These are phyloP conservation scores for Huntiella decipiens DNA, from an alignment of 2,329 filamentous ascomycete genomes.

Conservation along the genomic window DNA sequence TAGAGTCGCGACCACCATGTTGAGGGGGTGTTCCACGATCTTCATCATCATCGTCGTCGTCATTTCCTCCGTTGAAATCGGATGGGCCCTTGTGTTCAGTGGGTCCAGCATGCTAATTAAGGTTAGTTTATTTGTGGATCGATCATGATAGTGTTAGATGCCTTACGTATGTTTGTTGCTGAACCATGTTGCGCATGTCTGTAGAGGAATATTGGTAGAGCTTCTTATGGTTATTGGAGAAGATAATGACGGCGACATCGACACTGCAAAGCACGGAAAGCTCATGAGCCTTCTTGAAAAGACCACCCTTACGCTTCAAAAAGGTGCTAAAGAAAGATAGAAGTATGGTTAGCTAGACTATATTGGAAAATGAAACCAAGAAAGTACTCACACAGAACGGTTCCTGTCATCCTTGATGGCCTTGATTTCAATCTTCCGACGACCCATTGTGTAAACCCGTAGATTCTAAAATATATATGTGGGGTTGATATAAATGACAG, in stretches of 20 bases:
- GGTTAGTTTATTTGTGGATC: slow-evolving; percentile 11
- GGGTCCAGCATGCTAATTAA: slow-evolving; percentile 59
- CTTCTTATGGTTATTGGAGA: slow-evolving; percentile 88
- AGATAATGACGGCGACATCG: slow-evolving; percentile 96
- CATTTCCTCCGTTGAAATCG: slow-evolving; percentile 76
- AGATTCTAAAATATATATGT: slow-evolving; percentile 1
- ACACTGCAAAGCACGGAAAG: slow-evolving; percentile 94
- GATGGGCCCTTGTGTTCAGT: slow-evolving; percentile 92
- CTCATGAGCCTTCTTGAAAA: slow-evolving; percentile 99
- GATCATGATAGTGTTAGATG: slow-evolving; percentile 3
- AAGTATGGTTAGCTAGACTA: not conserved
- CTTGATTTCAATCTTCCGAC: slow-evolving; percentile 99
- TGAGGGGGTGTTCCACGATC: slow-evolving; percentile 55
- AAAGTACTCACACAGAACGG: slow-evolving; percentile 67
- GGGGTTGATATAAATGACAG: slow-evolving; percentile 5
- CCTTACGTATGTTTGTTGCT: slow-evolving; percentile 78
- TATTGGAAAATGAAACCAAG: not conserved
- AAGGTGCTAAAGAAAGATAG: slow-evolving; percentile 50
- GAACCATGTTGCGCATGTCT: slow-evolving; percentile 81
- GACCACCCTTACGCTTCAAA: slow-evolving; percentile 90
- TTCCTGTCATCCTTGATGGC: slow-evolving; percentile 98
- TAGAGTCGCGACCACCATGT: slow-evolving; percentile 29
- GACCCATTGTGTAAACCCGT: slow-evolving; percentile 48
- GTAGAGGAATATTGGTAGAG: slow-evolving; percentile 92
- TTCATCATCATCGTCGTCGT: slow-evolving; percentile 69